phyloP scores from a whole-genome alignment of 352 stramenopile species.

The Globisporangium spiculum region DNA sequence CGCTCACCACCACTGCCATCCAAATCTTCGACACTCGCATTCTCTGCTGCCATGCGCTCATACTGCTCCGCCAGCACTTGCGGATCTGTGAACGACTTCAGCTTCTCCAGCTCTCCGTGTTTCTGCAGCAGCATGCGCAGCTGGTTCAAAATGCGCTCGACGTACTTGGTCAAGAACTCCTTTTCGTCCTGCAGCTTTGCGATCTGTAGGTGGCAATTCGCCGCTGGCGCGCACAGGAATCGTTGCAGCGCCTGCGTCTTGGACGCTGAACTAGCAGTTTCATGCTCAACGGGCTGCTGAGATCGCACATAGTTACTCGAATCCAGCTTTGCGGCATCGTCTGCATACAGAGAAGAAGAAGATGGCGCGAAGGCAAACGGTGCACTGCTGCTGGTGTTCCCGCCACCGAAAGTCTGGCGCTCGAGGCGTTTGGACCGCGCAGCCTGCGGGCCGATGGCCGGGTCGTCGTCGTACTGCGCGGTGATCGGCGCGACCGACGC shows the following conservation, averaged over 20 bases:
- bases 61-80: slow-evolving; percentile 14
- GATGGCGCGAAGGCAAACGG: background rate
- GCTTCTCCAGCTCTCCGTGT: slow-evolving; percentile 70
- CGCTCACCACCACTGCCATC: background rate
- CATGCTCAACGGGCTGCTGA: background rate
- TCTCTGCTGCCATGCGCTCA: slow-evolving; percentile 14
- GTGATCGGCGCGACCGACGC: slow-evolving; percentile 20
- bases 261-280: background rate
- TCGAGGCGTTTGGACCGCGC: slow-evolving; percentile 21
- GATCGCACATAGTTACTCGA: background rate
- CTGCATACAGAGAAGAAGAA: background rate
- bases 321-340: background rate
- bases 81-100: slow-evolving; percentile 52
- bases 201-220: slow-evolving; percentile 38
- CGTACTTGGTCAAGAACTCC: slow-evolving; percentile 60
- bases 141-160: slow-evolving; percentile 63
- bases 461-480: slow-evolving; percentile 23
- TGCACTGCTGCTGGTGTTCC: background rate
- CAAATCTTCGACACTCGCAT: slow-evolving; percentile 14
- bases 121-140: slow-evolving; percentile 55
- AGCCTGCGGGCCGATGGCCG: slow-evolving; percentile 18
- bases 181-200: slow-evolving; percentile 56
- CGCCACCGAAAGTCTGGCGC: slow-evolving; percentile 8
- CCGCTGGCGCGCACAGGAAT: slow-evolving; percentile 18
- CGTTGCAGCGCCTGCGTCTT: slow-evolving; percentile 1